Conservation (phyloP, 305 asterid genomes). For the Solanum hybrid region DNA sequence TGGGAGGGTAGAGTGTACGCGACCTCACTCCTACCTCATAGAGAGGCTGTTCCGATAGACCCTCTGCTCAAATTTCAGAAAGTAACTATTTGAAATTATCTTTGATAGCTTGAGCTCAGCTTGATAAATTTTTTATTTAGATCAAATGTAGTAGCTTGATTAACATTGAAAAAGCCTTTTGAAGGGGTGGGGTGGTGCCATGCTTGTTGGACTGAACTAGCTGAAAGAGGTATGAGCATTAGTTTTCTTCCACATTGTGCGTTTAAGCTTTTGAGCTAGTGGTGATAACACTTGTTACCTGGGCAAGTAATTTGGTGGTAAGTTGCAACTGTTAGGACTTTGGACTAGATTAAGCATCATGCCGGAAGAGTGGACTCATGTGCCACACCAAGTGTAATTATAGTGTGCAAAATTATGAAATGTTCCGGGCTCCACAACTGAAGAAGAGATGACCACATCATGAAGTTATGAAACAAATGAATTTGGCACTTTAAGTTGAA, state of each 20-base stretch:
- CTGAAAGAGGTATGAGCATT: background rate
- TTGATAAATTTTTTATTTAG: background rate
- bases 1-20: background rate
- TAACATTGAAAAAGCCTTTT: background rate
- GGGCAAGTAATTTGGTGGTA: background rate
- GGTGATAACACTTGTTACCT: background rate
- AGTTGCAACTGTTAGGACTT: background rate
- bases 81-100: background rate
- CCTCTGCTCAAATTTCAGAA: background rate
- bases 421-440: background rate
- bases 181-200: background rate
- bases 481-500: background rate
- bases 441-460: background rate
- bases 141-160: background rate
- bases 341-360: background rate
- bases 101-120: background rate
- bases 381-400: background rate
- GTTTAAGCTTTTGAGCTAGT: background rate
- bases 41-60: background rate
- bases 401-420: background rate
- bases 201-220: background rate
- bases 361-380: background rate
- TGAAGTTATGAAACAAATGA: background rate
- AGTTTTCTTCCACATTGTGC: background rate
- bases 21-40: background rate